Evolutionary conservation across 2,329 filamentous ascomycete species (phyloP), one percentile per base, ranked within the genome.

Genomic region (Diaporthe australafricana): DNA sequence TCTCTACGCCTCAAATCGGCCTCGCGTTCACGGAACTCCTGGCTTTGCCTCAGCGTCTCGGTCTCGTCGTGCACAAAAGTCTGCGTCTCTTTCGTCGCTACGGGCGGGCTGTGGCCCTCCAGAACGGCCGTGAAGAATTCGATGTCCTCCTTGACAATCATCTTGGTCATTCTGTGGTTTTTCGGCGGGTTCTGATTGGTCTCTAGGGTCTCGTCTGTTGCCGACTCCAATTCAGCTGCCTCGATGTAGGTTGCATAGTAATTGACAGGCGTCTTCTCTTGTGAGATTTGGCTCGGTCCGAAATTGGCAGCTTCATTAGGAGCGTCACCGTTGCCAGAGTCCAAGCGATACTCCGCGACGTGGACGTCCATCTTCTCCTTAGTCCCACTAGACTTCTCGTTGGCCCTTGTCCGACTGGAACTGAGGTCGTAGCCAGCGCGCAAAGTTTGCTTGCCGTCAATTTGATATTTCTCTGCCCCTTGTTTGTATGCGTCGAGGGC

Each of bases 81-180:
- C 22, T 45, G 17, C 38, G 35, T 65, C 8, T 53, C 62, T 25
- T 22, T 5, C 20, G 27, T 57, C 5, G 27, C n/a, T 20, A 20
- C 2, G 9, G 53, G 48, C 16, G 69, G 63, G 3, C 52, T 50
- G 1, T 40, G 35, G 4, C 72, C 69, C 16, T 52, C 63, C 5
- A 73, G 16, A 7, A 71, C 17, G 5, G 72, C 68, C 11, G 60
- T 68, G 48, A 70, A 68, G n/a, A 69, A 71, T 3, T 60, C 48
- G 0, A 71, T 65, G 22, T 71, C 72, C 22, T 71, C 68, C 55
- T 56, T 62, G n/a, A 60, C 47, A 32, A 73, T 45, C n/a, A 70
- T 53, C n/a, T 47, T 60, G 16, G 62, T 70, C 52, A 57, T n/a
- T 9, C 50, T 56, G 6, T 70, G 60, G 27, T 60, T 27, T 12